These are phyloP conservation scores for Paragyromitra xinjiangensis DNA, from an alignment of 495 filamentous ascomycete species.

Conservation along the genomic window DNA sequence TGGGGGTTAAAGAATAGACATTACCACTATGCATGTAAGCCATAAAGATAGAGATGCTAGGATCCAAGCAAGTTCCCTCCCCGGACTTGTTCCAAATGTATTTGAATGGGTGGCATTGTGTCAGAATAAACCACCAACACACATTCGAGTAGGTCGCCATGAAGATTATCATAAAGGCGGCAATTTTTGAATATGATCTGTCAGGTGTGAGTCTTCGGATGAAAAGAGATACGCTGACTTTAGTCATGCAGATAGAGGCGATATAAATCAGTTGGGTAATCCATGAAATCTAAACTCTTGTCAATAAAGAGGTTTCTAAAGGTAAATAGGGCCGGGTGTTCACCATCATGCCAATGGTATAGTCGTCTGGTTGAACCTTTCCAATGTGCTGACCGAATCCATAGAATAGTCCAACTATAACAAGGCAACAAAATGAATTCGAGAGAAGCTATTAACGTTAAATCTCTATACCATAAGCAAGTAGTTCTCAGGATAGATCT, in stretches of 20 bases:
- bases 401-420: slow-evolving; percentile 21
- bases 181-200: slow-evolving; percentile 1
- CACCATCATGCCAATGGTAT: slow-evolving; percentile 21
- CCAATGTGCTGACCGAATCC: slow-evolving; percentile 24
- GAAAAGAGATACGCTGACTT: slow-evolving; percentile 31
- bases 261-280: slow-evolving; percentile 8
- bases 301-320: slow-evolving; percentile 1
- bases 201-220: slow-evolving; percentile 25
- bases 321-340: not conserved
- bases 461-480: not conserved
- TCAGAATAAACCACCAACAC: not conserved
- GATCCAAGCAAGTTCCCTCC: slow-evolving; percentile 7
- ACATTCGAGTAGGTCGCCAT: slow-evolving; percentile 11
- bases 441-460: slow-evolving; percentile 5
- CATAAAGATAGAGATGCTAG: not conserved
- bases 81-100: slow-evolving; percentile 5
- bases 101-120: slow-evolving; percentile 11
- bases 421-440: slow-evolving; percentile 10
- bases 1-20: not conserved
- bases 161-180: slow-evolving; percentile 8
- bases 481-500: not conserved
- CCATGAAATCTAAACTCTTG: slow-evolving; percentile 14
- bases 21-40: slow-evolving; percentile 15
- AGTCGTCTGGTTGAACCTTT: slow-evolving; percentile 4
- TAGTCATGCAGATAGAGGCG: slow-evolving; percentile 23